A percentile compares a stretch with the other conserved stretches of the same genome.
phyloP scores from a whole-genome alignment of 352 stramenopile genomes.

The Globisporangium okanoganense region DNA sequence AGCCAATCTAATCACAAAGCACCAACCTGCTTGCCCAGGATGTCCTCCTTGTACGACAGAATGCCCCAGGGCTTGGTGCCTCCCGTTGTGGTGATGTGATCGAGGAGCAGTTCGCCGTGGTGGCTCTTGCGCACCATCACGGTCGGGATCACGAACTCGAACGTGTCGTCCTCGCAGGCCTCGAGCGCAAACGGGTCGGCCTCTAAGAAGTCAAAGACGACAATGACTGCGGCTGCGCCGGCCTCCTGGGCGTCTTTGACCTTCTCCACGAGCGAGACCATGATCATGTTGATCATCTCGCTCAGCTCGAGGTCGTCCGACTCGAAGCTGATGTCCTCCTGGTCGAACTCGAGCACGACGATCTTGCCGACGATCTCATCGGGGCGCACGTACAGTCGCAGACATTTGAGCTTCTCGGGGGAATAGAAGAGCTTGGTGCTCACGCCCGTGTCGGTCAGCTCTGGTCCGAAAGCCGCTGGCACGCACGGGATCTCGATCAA shows the following conservation, averaged over 20 bases:
- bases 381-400: constrained; percentile 61
- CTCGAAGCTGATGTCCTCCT: constrained; percentile 53
- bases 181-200: constrained; percentile 65
- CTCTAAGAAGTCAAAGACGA: constrained; percentile 71
- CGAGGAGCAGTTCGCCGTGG: constrained; percentile 51
- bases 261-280: constrained; percentile 65
- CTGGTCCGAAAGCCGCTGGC: constrained; percentile 46
- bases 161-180: constrained; percentile 39
- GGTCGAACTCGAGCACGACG: constrained; percentile 67
- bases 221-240: constrained; percentile 44
- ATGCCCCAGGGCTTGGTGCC: constrained; percentile 32
- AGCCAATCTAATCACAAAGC: no score
- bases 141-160: constrained; percentile 53
- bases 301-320: constrained; percentile 45
- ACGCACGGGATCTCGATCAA: constrained; percentile 59
- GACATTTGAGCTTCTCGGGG: constrained; percentile 50
- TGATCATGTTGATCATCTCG: constrained; percentile 59
- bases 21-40: constrained; percentile 61
- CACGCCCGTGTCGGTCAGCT: constrained; percentile 29
- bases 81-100: constrained; percentile 39
- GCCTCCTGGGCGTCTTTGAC: constrained; percentile 67
- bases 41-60: constrained; percentile 63
- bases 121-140: constrained; percentile 62
- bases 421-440: constrained; percentile 58
- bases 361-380: constrained; percentile 61